Percentiles rank a stretch among this genome's conserved stretches.
Evolutionary conservation across 805 yeast species (phyloP).

Genomic region (Kodamaea nitidulidarum): DNA sequence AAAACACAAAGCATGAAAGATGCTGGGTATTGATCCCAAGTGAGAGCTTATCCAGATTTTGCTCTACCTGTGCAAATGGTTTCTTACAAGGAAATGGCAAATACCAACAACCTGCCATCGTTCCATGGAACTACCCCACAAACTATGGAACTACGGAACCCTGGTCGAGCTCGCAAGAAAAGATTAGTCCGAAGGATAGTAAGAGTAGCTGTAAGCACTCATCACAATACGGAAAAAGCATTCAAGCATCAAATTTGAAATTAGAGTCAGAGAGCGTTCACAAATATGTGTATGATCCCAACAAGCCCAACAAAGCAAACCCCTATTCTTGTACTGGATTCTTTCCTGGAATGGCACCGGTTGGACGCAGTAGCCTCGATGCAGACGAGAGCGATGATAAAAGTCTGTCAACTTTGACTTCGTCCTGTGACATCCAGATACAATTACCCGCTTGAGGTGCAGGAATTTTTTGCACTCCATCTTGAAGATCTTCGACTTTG

Average conservation of each 20-base stretch:
- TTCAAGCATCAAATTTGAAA: not conserved
- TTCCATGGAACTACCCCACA: no score
- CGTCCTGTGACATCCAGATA: conserved; percentile 28
- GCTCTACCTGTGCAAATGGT: no score
- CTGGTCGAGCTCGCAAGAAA: no score
- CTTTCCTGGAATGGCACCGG: conserved; percentile 9
- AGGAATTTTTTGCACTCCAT: not conserved
- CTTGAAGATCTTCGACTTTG: not conserved
- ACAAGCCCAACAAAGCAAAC: conserved; percentile 8
- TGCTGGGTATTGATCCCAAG: no score
- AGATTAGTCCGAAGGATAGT: no score
- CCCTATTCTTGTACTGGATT: conserved; percentile 17
- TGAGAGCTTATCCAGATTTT: no score
- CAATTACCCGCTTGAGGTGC: conserved; percentile 15
- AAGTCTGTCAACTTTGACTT: conserved; percentile 15
- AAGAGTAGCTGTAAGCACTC: not conserved
- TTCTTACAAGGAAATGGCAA: no score
- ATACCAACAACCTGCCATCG: no score
- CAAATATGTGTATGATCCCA: conserved; percentile 4
- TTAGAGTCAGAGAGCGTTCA: not conserved
- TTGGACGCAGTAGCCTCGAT: not conserved
- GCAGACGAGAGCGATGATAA: conserved; percentile 9
- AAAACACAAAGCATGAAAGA: no score
- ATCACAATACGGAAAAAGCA: not conserved
- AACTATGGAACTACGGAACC: no score